Evolutionary conservation across 2,329 filamentous ascomycete genomes (phyloP).

Genomic region (Talaromyces verruculosus): DNA sequence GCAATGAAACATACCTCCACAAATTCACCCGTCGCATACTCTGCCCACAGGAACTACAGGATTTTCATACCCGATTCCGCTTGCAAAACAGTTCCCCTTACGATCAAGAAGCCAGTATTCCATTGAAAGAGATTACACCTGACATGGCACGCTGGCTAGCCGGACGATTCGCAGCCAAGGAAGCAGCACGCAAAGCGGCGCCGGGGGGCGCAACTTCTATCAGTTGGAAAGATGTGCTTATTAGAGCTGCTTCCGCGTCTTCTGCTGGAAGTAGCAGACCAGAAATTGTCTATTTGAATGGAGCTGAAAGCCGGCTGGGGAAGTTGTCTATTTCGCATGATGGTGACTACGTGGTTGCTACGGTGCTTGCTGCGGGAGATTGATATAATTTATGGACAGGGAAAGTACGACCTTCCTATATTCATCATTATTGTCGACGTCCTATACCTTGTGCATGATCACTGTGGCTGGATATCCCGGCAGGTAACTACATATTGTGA

Average conservation of each 20-base stretch:
- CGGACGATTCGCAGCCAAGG: slow-evolving; percentile 69
- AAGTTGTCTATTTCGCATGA: slow-evolving; percentile 85
- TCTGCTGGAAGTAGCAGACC: slow-evolving; percentile 33
- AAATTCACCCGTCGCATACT: slow-evolving; percentile 46
- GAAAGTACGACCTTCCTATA: not conserved
- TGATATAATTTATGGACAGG: not conserved
- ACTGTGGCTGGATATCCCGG: not conserved
- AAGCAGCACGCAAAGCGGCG: slow-evolving; percentile 72
- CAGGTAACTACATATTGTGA: not conserved
- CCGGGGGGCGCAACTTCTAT: slow-evolving; percentile 53
- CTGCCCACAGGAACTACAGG: slow-evolving; percentile 39
- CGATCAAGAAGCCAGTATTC: not conserved
- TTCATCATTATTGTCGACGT: not conserved
- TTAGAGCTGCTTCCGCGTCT: slow-evolving; percentile 31
- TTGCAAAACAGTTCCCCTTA: not conserved
- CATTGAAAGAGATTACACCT: slow-evolving; percentile 23
- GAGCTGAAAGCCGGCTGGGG: slow-evolving; percentile 54
- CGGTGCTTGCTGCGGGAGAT: slow-evolving; percentile 38
- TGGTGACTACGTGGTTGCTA: slow-evolving; percentile 68
- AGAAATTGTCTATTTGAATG: slow-evolving; percentile 39
- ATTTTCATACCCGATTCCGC: slow-evolving; percentile 38
- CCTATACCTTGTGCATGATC: not conserved
- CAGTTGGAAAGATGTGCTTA: slow-evolving; percentile 61
- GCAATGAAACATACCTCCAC: slow-evolving; percentile 30
- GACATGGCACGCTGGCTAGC: slow-evolving; percentile 47